Evolutionary conservation across 371 early-diverging fungal genomes (phyloP).

Genomic region (Mucor indicus): DNA sequence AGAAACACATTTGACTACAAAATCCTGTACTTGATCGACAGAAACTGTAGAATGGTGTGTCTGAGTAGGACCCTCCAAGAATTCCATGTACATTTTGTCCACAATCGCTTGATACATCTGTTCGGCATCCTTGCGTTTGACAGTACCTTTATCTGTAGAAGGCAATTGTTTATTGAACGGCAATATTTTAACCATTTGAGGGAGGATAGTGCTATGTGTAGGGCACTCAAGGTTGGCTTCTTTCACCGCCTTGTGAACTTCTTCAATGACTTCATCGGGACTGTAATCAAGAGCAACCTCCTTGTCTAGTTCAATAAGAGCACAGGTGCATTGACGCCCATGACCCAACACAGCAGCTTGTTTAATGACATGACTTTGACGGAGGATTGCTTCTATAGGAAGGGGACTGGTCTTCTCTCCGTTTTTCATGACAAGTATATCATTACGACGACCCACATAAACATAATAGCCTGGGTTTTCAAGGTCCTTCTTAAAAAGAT

Average conservation of each 20-base stretch:
- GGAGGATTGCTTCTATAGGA: conserved; percentile 1
- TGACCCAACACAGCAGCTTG: too few relatives aligned
- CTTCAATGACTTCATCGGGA: too few relatives aligned
- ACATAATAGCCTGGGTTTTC: conserved; percentile 10
- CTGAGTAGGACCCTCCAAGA: conserved; percentile 11
- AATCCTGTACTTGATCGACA: neutral
- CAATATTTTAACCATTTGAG: conserved; percentile 22
- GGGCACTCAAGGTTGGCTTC: conserved; percentile 38
- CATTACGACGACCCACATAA: conserved; percentile 25
- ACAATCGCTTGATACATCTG: conserved; percentile 13
- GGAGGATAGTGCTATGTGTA: conserved; percentile 28
- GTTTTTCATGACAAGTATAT: conserved; percentile 30
- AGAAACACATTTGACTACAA: conserved; percentile 2
- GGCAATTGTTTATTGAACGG: conserved; percentile 5
- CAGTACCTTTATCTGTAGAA: conserved; percentile 14
- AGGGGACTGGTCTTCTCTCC: conserved; percentile 36
- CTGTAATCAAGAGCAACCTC: too few relatives aligned
- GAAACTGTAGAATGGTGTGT: too few relatives aligned
- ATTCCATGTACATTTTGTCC: conserved; percentile 25
- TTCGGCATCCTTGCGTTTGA: conserved; percentile 15
- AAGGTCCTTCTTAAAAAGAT: neutral
- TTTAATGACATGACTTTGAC: too few relatives aligned
- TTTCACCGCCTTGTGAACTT: conserved; percentile 24
- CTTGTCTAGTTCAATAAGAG: too few relatives aligned
- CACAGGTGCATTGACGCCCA: too few relatives aligned